Conservation (phyloP, 2,329 filamentous ascomycete species). For the Calonectria pseudoturangicola region DNA sequence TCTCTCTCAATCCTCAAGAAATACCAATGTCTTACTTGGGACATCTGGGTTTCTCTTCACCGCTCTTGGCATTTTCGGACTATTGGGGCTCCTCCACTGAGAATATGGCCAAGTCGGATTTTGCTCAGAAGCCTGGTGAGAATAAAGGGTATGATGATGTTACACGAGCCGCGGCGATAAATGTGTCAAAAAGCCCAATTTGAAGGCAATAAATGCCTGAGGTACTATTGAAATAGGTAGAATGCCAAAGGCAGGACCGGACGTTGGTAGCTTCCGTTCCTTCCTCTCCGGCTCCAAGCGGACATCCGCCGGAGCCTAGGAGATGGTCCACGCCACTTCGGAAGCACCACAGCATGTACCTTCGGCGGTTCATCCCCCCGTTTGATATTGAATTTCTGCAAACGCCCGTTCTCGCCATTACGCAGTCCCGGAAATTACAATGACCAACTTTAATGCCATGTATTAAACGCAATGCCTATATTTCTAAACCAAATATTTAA, state of each 20-base stretch:
- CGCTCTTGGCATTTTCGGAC: conserved; percentile 52
- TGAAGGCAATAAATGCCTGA: conserved; percentile 16
- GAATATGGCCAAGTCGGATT: background rate
- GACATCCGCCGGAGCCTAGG: background rate
- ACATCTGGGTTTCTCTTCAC: conserved; percentile 53
- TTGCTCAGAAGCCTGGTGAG: background rate
- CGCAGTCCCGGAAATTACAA: background rate
- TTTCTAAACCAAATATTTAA: conserved; percentile 17
- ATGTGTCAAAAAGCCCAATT: background rate
- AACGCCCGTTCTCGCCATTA: background rate
- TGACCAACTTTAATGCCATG: background rate
- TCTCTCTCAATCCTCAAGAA: background rate
- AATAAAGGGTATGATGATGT: background rate
- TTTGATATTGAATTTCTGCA: background rate
- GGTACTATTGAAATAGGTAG: background rate
- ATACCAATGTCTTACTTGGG: conserved; percentile 43
- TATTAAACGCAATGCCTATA: conserved; percentile 22
- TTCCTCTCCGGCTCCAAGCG: conserved; percentile 35
- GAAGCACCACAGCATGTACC: background rate
- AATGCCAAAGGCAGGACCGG: background rate
- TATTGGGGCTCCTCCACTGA: background rate
- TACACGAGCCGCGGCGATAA: background rate
- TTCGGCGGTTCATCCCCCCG: background rate
- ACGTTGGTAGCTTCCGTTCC: conserved; percentile 26
- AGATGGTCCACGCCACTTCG: conserved; percentile 14